Percentiles rank a stretch among this genome's conserved stretches.
Conservation (phyloP, 2,329 filamentous ascomycete species). For the Fusarium odoratissimum region DNA sequence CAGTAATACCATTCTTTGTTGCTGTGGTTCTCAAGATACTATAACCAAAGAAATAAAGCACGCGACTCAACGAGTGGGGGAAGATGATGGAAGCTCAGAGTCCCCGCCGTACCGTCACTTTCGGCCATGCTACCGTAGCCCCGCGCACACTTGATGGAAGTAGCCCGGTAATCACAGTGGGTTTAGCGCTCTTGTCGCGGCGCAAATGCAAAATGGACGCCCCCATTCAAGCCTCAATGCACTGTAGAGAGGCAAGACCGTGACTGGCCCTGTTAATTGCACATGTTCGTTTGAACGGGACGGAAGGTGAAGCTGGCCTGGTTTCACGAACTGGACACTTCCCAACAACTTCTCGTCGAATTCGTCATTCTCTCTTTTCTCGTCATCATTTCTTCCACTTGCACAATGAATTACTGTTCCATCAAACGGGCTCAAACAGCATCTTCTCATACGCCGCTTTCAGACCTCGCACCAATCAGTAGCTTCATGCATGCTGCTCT, state of each 20-base stretch:
- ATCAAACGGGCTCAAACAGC: not conserved
- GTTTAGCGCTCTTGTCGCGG: constrained; percentile 29
- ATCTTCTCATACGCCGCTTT: not conserved
- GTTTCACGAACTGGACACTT: constrained; percentile 2
- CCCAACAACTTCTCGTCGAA: not conserved
- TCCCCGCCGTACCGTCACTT: not conserved
- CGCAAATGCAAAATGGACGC: not conserved
- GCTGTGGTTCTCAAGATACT: not conserved
- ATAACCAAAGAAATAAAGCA: constrained; percentile 16
- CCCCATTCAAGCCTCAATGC: constrained; percentile 20
- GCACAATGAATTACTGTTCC: not conserved
- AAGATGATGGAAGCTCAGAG: constrained; percentile 34
- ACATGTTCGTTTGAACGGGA: constrained; percentile 19
- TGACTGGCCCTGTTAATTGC: constrained; percentile 9
- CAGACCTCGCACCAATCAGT: constrained; percentile 16
- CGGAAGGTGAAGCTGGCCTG: constrained; percentile 2
- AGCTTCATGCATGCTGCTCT: constrained; percentile 27
- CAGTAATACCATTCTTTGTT: not conserved
- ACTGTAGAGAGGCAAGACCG: constrained; percentile 2
- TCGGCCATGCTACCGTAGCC: constrained; percentile 8
- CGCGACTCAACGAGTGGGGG: constrained; percentile 36
- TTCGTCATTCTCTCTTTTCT: not conserved
- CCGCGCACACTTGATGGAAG: constrained; percentile 20
- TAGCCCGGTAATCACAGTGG: constrained; percentile 22
- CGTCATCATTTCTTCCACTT: not conserved